Conservation (phyloP, 192 early-diverging fungal genomes). For the Backusella morwellensis region DNA sequence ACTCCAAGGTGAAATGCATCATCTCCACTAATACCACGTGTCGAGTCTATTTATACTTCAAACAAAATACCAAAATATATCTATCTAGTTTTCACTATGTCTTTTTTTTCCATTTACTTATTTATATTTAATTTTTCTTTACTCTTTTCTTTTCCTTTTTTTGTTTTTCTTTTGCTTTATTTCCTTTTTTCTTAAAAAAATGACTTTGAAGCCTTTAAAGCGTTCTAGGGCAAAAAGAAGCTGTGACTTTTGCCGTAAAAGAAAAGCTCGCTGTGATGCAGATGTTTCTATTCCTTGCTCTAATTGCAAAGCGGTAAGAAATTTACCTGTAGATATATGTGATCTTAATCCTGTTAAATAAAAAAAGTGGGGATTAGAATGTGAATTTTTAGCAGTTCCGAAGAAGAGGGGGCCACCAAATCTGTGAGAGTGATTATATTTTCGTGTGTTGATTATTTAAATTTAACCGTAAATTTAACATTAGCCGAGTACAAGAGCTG, state of each 20-base stretch:
- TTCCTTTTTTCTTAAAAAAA: background rate
- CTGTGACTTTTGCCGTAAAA: constrained; percentile 40
- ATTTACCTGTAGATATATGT: background rate
- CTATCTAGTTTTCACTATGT: background rate
- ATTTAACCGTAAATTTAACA: background rate
- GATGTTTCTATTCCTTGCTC: constrained; percentile 32
- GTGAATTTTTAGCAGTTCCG: constrained; percentile 22
- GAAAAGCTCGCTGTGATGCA: constrained; percentile 41
- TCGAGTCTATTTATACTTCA: constrained; percentile 9
- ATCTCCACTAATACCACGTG: constrained; percentile 6
- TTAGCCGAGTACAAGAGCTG: constrained; percentile 10
- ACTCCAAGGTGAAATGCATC: background rate
- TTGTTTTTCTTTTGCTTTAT: background rate
- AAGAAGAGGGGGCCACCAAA: constrained; percentile 31
- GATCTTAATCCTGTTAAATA: background rate
- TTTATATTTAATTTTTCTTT: constrained; percentile 2
- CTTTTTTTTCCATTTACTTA: background rate
- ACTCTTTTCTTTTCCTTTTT: constrained; percentile 9
- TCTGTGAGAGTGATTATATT: constrained; percentile 15
- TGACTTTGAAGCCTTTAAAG: constrained; percentile 14
- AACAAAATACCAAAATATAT: constrained; percentile 5
- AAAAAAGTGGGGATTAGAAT: constrained; percentile 22
- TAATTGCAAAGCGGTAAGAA: constrained; percentile 38
- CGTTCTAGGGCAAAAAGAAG: constrained; percentile 39
- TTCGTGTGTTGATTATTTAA: background rate